phyloP scores from a whole-genome alignment of 2,329 filamentous ascomycete species.

The Talaromyces sp. region DNA sequence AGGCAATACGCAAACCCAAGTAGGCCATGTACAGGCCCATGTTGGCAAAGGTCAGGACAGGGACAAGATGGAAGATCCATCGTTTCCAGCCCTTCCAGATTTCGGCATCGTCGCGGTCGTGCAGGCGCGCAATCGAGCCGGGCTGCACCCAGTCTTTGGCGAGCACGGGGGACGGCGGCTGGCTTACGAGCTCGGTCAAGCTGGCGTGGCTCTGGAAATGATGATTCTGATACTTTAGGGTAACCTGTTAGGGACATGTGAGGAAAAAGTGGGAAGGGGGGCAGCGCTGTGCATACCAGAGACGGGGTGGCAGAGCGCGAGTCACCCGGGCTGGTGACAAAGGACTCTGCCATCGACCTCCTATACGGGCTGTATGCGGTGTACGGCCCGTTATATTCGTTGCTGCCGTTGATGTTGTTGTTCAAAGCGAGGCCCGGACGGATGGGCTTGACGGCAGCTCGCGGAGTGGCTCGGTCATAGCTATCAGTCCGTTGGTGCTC shows the following conservation, averaged over 20 bases:
- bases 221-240: conserved; percentile 17
- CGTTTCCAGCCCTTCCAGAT: conserved; percentile 35
- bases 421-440: conserved; percentile 15
- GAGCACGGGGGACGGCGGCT: conserved; percentile 23
- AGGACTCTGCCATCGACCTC: conserved; percentile 18
- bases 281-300: conserved; percentile 15
- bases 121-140: conserved; percentile 30
- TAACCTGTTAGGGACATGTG: not conserved
- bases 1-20: conserved; percentile 47
- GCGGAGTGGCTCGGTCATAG: conserved; percentile 5
- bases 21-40: conserved; percentile 40
- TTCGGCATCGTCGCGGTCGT: conserved; percentile 31
- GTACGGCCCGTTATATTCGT: not conserved
- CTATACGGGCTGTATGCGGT: conserved; percentile 16
- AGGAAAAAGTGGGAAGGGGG: not conserved
- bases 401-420: not conserved
- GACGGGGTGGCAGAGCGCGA: conserved; percentile 27
- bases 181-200: conserved; percentile 27
- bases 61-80: conserved; percentile 27
- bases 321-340: conserved; percentile 20
- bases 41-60: conserved; percentile 30
- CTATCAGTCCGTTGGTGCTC: conserved; percentile 2
- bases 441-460: conserved; percentile 17
- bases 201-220: conserved; percentile 29
- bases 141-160: conserved; percentile 33